Evolutionary conservation across 345 rosid species (phyloP).

Genomic region (Excoecaria agallocha): DNA sequence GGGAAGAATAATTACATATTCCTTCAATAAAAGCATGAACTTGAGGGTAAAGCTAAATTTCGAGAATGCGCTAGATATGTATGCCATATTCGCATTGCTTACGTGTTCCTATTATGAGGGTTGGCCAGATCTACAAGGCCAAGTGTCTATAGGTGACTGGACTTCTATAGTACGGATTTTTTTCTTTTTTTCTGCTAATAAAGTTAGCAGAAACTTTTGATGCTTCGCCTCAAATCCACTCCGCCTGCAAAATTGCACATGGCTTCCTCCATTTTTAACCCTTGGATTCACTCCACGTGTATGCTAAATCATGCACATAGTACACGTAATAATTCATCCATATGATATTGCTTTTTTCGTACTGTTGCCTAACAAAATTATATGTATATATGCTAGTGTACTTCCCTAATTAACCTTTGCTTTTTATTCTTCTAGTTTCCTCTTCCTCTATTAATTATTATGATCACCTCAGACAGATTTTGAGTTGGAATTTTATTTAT

Average conservation of each 20-base stretch:
- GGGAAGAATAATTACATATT: too few species aligned
- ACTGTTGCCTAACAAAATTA: not conserved
- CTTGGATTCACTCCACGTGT: slow-evolving; percentile 6
- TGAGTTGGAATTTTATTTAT: too few species aligned
- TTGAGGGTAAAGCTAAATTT: not conserved
- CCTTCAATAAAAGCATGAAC: not conserved
- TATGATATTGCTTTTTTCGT: not conserved
- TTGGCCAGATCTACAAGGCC: not conserved
- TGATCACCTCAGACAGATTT: too few species aligned
- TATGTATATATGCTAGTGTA: too few species aligned
- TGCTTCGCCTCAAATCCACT: slow-evolving; percentile 17
- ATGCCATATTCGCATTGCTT: too few species aligned
- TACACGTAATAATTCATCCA: slow-evolving; percentile 9
- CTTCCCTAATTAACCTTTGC: too few species aligned
- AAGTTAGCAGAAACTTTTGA: slow-evolving; percentile 16
- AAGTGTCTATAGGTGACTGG: not conserved
- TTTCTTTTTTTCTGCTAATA: not conserved
- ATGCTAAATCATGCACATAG: not conserved
- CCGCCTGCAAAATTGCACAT: slow-evolving; percentile 17
- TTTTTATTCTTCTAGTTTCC: too few species aligned
- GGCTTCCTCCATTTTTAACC: not conserved
- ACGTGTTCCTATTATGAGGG: not conserved
- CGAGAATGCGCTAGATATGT: slow-evolving; percentile 1
- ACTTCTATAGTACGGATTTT: not conserved
- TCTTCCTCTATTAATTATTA: too few species aligned